phyloP scores from a whole-genome alignment of 495 filamentous ascomycete genomes.

The Hypoxylon lenormandii region DNA sequence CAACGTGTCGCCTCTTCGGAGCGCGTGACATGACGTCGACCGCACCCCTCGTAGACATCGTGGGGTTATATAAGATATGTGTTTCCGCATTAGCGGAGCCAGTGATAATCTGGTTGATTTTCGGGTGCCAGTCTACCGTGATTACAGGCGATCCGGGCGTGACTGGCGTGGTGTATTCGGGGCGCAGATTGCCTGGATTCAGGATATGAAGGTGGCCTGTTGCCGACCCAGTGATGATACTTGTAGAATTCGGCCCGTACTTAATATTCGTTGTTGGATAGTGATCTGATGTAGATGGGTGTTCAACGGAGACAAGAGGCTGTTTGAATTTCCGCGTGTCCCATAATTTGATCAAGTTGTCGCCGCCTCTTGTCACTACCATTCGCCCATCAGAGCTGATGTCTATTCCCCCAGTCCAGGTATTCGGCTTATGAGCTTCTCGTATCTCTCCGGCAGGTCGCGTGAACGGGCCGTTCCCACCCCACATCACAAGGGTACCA shows the following conservation, averaged over 20 bases:
- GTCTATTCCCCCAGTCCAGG: slow-evolving; percentile 94
- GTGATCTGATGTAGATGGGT: slow-evolving; percentile 83
- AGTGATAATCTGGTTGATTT: slow-evolving; percentile 94
- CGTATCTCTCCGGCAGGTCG: slow-evolving; percentile 85
- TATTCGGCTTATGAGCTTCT: slow-evolving; percentile 83
- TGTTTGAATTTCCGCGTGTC: slow-evolving; percentile 95
- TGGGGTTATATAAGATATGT: slow-evolving; percentile 90
- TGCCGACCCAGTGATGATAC: slow-evolving; percentile 87
- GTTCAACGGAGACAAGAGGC: slow-evolving; percentile 80
- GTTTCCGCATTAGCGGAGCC: slow-evolving; percentile 90
- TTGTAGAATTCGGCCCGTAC: slow-evolving; percentile 84
- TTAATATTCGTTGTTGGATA: slow-evolving; percentile 86
- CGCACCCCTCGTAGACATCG: slow-evolving; percentile 80
- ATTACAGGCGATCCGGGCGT: slow-evolving; percentile 85
- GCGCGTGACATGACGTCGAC: slow-evolving; percentile 91
- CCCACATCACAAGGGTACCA: slow-evolving; percentile 91
- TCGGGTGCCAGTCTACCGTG: slow-evolving; percentile 88
- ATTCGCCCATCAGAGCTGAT: slow-evolving; percentile 90
- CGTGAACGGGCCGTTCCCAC: slow-evolving; percentile 86
- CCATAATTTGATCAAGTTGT: slow-evolving; percentile 87
- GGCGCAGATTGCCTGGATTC: slow-evolving; percentile 85
- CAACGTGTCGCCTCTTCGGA: slow-evolving; percentile 91
- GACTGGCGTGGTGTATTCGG: slow-evolving; percentile 85
- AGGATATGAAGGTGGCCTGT: slow-evolving; percentile 91
- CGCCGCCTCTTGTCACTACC: slow-evolving; percentile 87